Percentiles rank a stretch among this genome's conserved stretches.
Conservation (phyloP, 768 basidiomycete species). For the Amanita molliuscula region DNA sequence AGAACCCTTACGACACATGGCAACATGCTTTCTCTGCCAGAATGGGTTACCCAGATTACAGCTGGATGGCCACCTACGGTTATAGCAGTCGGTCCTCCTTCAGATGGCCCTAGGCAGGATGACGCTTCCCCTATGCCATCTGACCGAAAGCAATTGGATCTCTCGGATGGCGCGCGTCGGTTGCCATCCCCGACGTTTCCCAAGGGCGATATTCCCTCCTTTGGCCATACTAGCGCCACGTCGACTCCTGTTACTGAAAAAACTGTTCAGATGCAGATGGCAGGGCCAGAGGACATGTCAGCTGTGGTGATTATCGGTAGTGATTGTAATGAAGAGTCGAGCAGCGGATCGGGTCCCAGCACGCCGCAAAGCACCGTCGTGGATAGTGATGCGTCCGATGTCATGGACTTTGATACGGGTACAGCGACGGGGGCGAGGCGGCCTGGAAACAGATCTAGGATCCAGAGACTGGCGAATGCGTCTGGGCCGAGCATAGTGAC, state of each 20-base stretch:
- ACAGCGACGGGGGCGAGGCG: background rate
- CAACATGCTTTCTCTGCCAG: background rate
- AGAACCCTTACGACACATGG: background rate
- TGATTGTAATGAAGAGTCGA: background rate
- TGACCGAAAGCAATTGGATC: background rate
- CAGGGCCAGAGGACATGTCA: background rate
- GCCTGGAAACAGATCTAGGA: background rate
- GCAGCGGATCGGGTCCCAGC: no score
- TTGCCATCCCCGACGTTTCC: background rate
- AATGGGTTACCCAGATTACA: conserved; percentile 4
- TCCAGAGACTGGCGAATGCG: background rate
- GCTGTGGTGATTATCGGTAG: background rate
- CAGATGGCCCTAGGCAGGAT: background rate
- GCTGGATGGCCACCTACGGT: background rate
- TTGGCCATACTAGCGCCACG: background rate
- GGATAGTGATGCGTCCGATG: background rate
- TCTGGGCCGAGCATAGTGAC: background rate
- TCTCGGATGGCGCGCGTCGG: background rate
- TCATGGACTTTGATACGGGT: background rate
- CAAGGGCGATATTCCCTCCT: background rate
- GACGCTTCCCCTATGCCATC: background rate
- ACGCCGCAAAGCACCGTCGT: no score
- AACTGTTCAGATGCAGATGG: background rate
- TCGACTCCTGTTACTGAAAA: background rate
- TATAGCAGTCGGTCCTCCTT: background rate